These are phyloP conservation scores for Wickerhamomyces bisporus DNA, from an alignment of 805 yeast species.

Conservation along the genomic window DNA sequence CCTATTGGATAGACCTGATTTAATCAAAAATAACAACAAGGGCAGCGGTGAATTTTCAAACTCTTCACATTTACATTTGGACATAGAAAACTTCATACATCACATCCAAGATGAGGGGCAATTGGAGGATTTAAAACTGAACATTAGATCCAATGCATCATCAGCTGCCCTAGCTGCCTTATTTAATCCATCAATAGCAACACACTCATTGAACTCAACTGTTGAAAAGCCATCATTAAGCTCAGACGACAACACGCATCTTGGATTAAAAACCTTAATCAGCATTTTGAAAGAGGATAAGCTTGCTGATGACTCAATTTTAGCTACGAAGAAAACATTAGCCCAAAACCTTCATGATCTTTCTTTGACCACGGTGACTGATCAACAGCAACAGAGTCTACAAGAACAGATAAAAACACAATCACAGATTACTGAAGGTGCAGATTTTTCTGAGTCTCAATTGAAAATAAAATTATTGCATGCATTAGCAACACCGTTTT, in stretches of 20 bases:
- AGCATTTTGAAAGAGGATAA: constrained; percentile 37
- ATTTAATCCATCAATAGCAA: constrained; percentile 15
- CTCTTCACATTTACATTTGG: constrained; percentile 15
- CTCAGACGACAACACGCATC: constrained; percentile 3
- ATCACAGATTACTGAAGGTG: constrained; percentile 1
- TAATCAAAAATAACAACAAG: constrained; percentile 9
- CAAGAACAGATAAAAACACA: no score
- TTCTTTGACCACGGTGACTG: constrained; percentile 37
- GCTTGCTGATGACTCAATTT: constrained; percentile 19
- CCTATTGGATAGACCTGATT: constrained; percentile 35
- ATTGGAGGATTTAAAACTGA: constrained; percentile 6
- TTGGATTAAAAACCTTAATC: constrained; percentile 41
- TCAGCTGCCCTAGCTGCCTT: constrained; percentile 35
- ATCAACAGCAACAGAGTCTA: background rate
- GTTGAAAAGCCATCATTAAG: background rate
- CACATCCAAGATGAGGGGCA: constrained; percentile 16
- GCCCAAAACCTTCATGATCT: constrained; percentile 55
- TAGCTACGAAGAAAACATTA: constrained; percentile 28
- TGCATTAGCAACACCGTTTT: constrained; percentile 65
- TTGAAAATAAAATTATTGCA: constrained; percentile 42
- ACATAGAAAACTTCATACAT: constrained; percentile 23
- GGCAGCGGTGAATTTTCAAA: constrained; percentile 2
- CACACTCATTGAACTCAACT: background rate
- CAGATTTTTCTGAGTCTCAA: constrained; percentile 15
- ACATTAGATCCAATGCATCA: constrained; percentile 33